Conservation (phyloP, 2,329 filamentous ascomycete species). For the Leptosphaerulina australis region DNA sequence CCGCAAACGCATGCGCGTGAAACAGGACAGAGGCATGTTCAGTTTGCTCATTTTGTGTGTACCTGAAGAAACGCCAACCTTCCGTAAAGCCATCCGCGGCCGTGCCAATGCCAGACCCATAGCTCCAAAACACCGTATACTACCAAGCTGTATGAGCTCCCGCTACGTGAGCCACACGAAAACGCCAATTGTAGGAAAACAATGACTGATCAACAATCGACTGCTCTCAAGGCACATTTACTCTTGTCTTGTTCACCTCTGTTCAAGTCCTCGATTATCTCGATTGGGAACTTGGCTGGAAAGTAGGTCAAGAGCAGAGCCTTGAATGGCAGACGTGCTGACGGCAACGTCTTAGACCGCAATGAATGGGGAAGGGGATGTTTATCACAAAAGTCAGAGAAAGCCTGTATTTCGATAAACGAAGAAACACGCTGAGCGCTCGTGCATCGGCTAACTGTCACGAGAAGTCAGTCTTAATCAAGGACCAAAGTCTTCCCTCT, state of each 20-base stretch:
- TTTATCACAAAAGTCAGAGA: neutral
- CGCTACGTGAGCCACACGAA: slow-evolving; percentile 16
- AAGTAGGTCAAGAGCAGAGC: too few species aligned
- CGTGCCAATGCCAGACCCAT: slow-evolving; percentile 33
- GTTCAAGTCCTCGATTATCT: neutral
- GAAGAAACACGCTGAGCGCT: too few species aligned
- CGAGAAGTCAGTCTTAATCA: slow-evolving; percentile 1
- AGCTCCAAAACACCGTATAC: slow-evolving; percentile 32
- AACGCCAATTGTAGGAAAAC: slow-evolving; percentile 16
- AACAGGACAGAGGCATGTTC: slow-evolving; percentile 2
- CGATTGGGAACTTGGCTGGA: too few species aligned
- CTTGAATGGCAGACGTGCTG: neutral
- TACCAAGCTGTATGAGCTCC: slow-evolving; percentile 18
- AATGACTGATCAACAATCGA: slow-evolving; percentile 3
- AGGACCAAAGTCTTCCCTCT: slow-evolving; percentile 48
- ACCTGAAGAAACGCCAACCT: slow-evolving; percentile 35
- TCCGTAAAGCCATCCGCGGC: slow-evolving; percentile 43
- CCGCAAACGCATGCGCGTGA: slow-evolving; percentile 13
- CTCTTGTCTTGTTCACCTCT: neutral
- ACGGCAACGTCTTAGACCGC: neutral
- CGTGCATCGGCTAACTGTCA: neutral
- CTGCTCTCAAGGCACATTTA: neutral
- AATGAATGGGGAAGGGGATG: neutral
- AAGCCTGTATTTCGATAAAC: neutral
- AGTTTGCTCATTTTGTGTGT: slow-evolving; percentile 28